A percentile compares a stretch with the other conserved stretches of the same genome.
These are phyloP conservation scores for Piloderma croceum DNA, from an alignment of 768 basidiomycete species.

Conservation along the genomic window DNA sequence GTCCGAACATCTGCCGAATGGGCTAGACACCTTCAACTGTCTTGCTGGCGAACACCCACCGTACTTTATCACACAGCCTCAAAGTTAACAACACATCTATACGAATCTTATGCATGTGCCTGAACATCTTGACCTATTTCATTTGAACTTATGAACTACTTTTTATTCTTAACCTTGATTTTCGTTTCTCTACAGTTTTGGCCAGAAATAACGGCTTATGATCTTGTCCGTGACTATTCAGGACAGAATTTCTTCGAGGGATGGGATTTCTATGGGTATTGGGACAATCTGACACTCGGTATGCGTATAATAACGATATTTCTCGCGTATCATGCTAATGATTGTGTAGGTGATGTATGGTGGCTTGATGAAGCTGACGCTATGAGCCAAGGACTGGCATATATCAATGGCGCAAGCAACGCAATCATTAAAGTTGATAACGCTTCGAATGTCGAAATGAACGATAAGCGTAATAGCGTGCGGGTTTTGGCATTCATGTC, in stretches of 20 bases:
- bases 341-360: slow-evolving; percentile 52
- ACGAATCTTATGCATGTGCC: too few relatives aligned
- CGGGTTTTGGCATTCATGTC: too few relatives aligned
- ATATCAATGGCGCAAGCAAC: slow-evolving; percentile 53
- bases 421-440: slow-evolving; percentile 77
- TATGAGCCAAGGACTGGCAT: slow-evolving; percentile 46
- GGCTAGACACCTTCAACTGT: too few relatives aligned
- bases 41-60: too few relatives aligned
- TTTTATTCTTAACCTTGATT: too few relatives aligned
- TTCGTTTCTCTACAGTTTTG: too few relatives aligned
- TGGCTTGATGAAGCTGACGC: slow-evolving; percentile 50
- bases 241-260: slow-evolving; percentile 49
- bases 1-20: too few relatives aligned
- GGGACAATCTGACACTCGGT: slow-evolving; percentile 39
- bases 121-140: too few relatives aligned
- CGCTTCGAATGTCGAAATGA: slow-evolving; percentile 43
- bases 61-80: too few relatives aligned
- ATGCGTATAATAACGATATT: not conserved
- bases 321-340: not conserved
- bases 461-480: slow-evolving; percentile 59
- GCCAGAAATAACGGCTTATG: too few relatives aligned
- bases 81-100: too few relatives aligned
- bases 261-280: slow-evolving; percentile 49
- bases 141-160: too few relatives aligned
- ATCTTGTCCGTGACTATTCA: slow-evolving; percentile 38